Evolutionary conservation across 139 green algal genomes (phyloP).

Genomic region (Microglena sp.): DNA sequence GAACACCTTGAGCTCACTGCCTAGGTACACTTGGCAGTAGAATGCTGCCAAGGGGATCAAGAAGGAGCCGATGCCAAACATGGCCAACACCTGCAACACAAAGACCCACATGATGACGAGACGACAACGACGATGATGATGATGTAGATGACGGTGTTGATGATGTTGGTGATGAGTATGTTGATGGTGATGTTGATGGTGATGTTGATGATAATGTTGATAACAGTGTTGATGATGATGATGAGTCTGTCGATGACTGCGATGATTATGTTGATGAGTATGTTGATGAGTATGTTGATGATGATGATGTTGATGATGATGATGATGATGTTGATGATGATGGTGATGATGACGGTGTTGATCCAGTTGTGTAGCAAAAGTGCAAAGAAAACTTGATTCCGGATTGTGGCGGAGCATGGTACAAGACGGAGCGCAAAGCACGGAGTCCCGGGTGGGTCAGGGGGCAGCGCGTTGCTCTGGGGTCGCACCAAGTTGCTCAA

Average conservation of each 20-base stretch:
- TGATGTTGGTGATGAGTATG: no score
- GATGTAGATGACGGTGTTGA: no score
- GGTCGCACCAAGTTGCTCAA: no score
- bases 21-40: slow-evolving; percentile 18
- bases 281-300: slow-evolving; percentile 11
- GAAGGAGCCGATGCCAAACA: slow-evolving; percentile 38
- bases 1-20: slow-evolving; percentile 21
- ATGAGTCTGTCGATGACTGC: slow-evolving; percentile 11
- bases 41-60: slow-evolving; percentile 31
- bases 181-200: no score
- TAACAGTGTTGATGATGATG: slow-evolving; percentile 15
- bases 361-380: no score
- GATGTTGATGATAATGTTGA: slow-evolving; percentile 19
- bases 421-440: no score
- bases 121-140: no score
- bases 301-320: slow-evolving; percentile 15
- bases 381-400: no score
- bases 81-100: slow-evolving; percentile 24
- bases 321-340: slow-evolving; percentile 20
- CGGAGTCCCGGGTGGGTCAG: no score
- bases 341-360: slow-evolving; percentile 17
- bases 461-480: no score
- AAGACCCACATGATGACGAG: background rate
- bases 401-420: no score
- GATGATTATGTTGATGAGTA: slow-evolving; percentile 12